A percentile compares a stretch with the other conserved stretches of the same genome.
phyloP scores from a whole-genome alignment of 2,329 filamentous ascomycete genomes.

The Cephalotrichum gorgonifer region DNA sequence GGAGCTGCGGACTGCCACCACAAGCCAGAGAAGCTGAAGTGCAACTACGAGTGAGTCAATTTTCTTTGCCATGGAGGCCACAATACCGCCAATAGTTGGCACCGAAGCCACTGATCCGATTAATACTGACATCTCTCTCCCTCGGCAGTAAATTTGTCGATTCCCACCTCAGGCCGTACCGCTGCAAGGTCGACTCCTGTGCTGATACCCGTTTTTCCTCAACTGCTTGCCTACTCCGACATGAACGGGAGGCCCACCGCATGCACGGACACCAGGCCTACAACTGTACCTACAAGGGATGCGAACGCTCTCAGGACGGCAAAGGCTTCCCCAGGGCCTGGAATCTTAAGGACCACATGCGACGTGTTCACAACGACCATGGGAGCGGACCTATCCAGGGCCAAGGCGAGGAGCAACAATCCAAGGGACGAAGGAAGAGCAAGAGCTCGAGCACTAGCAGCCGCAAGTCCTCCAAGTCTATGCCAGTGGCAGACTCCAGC shows the following conservation, averaged over 20 bases:
- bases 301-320: conserved; percentile 70
- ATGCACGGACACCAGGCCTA: conserved; percentile 94
- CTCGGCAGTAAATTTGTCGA: conserved; percentile 80
- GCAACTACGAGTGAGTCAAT: conserved; percentile 89
- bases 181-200: conserved; percentile 79
- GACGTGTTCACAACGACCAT: conserved; percentile 71
- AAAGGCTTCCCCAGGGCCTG: conserved; percentile 91
- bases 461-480: conserved; percentile 12
- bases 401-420: conserved; percentile 18
- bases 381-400: conserved; percentile 18
- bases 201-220: conserved; percentile 86
- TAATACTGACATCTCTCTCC: not conserved
- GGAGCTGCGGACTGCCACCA: conserved; percentile 66
- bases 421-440: conserved; percentile 47
- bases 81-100: not conserved
- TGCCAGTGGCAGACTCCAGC: conserved; percentile 11
- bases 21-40: conserved; percentile 92
- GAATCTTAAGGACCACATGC: conserved; percentile 97
- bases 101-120: not conserved
- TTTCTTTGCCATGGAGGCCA: not conserved
- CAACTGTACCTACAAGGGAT: conserved; percentile 78
- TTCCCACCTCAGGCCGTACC: conserved; percentile 92
- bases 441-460: conserved; percentile 26
- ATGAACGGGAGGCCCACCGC: conserved; percentile 91
- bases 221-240: conserved; percentile 85